phyloP scores from a whole-genome alignment of 371 early-diverging fungal genomes.

The Zopfochytrium polystomum region DNA sequence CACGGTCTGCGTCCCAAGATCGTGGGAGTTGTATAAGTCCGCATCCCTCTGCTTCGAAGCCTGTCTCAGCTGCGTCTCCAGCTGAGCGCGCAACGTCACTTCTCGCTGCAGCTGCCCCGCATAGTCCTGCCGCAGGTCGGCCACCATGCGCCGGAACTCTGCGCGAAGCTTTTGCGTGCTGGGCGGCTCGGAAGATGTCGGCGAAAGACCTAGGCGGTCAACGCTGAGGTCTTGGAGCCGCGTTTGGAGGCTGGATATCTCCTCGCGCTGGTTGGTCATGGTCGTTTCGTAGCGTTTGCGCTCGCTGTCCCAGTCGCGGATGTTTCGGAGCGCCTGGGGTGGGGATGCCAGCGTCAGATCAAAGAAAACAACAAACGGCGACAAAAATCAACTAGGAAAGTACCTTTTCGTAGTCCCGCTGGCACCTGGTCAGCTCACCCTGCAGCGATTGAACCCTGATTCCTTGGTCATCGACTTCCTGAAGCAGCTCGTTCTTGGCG shows the following conservation, averaged over 20 bases:
- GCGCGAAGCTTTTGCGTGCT: constrained; percentile 29
- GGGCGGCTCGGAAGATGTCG: constrained; percentile 18
- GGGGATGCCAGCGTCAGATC: background rate
- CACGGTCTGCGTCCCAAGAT: constrained; percentile 20
- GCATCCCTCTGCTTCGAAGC: constrained; percentile 9
- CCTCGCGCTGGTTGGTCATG: constrained; percentile 14
- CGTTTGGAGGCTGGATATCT: constrained; percentile 21
- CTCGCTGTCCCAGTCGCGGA: constrained; percentile 27
- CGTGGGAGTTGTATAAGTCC: constrained; percentile 15
- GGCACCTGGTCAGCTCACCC: constrained; percentile 17
- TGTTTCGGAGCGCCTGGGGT: constrained; percentile 5
- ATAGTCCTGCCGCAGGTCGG: constrained; percentile 25
- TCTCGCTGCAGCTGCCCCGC: constrained; percentile 15
- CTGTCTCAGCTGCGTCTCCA: constrained; percentile 17
- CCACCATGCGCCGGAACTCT: constrained; percentile 36
- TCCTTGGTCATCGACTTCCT: constrained; percentile 38
- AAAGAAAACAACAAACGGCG: background rate
- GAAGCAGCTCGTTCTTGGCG: constrained; percentile 35
- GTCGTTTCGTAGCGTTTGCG: constrained; percentile 25
- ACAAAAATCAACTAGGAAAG: background rate
- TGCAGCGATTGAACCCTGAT: constrained; percentile 21
- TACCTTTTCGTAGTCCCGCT: constrained; percentile 28
- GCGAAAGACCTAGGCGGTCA: constrained; percentile 18
- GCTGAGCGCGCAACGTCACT: constrained; percentile 15
- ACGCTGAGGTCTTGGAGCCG: constrained; percentile 27